These are phyloP conservation scores for Moesziomyces aphidis DNA, from an alignment of 1,284 basidiomycete species.

Conservation along the genomic window DNA sequence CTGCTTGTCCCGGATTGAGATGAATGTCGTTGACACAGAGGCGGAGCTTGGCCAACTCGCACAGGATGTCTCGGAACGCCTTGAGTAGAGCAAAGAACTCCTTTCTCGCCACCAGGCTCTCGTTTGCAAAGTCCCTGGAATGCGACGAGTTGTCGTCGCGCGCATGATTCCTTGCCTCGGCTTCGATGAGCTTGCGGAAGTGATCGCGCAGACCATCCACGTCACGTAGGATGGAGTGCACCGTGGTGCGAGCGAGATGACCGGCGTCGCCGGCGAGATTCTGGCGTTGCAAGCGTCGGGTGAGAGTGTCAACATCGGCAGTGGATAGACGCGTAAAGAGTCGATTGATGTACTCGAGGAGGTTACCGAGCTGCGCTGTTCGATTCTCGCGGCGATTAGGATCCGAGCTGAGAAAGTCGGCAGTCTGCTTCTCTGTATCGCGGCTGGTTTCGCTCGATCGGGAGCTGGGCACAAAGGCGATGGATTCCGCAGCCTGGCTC, in stretches of 20 bases:
- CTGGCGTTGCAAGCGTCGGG: conserved; percentile 89
- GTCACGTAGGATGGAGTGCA: conserved; percentile 81
- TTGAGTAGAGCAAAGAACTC: conserved; percentile 88
- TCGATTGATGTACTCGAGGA: conserved; percentile 79
- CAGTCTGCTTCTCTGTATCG: conserved; percentile 28
- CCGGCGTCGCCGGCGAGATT: conserved; percentile 86
- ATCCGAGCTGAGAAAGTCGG: conserved; percentile 33
- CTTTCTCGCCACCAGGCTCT: conserved; percentile 76
- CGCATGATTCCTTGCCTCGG: conserved; percentile 68
- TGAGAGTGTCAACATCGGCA: conserved; percentile 87
- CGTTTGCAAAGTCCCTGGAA: conserved; percentile 31
- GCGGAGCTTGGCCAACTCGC: conserved; percentile 84
- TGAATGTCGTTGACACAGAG: conserved; percentile 88
- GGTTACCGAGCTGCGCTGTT: conserved; percentile 70
- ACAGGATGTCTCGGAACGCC: conserved; percentile 84
- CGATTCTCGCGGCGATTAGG: conserved; percentile 51
- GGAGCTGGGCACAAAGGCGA: conserved; percentile 35
- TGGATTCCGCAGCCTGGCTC: conserved; percentile 34
- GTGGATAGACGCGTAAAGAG: conserved; percentile 79
- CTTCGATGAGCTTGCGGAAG: conserved; percentile 75
- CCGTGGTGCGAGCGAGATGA: conserved; percentile 85
- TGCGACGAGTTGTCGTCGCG: conserved; percentile 69
- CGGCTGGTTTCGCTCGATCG: conserved; percentile 47
- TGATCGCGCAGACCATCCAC: conserved; percentile 77
- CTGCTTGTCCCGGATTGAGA: conserved; percentile 81